phyloP scores from a whole-genome alignment of 108 stramenopile species.

The Skeletonema menzelii region DNA sequence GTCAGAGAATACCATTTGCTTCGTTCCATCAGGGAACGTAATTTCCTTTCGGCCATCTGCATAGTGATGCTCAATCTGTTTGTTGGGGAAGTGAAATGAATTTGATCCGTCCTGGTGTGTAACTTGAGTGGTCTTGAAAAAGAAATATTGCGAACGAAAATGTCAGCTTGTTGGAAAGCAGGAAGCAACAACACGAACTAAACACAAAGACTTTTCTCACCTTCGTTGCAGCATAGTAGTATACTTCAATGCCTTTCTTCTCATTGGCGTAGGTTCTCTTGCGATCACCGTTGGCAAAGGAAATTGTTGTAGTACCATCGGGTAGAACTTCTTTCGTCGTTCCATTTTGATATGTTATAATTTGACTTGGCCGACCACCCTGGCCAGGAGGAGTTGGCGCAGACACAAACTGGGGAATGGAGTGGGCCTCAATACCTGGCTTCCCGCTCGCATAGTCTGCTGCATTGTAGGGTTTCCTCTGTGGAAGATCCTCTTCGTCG shows the following conservation, averaged over 20 bases:
- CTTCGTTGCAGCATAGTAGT: slow-evolving; percentile 72
- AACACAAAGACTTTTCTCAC: slow-evolving; percentile 13
- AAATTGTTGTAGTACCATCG: slow-evolving; percentile 59
- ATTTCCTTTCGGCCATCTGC: slow-evolving; percentile 49
- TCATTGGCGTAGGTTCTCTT: slow-evolving; percentile 58
- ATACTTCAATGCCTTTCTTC: slow-evolving; percentile 53
- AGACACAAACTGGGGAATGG: slow-evolving; percentile 19
- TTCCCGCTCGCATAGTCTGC: slow-evolving; percentile 27
- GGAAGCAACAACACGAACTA: not conserved
- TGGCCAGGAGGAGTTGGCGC: slow-evolving; percentile 3
- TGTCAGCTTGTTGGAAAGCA: not conserved
- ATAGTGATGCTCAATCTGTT: slow-evolving; percentile 50
- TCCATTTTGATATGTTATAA: slow-evolving; percentile 53
- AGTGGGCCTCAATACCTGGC: not conserved
- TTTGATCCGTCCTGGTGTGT: slow-evolving; percentile 55
- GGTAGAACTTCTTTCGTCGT: slow-evolving; percentile 55
- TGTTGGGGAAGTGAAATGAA: slow-evolving; percentile 55
- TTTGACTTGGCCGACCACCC: slow-evolving; percentile 13
- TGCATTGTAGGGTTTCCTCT: slow-evolving; percentile 47
- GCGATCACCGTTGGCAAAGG: slow-evolving; percentile 74
- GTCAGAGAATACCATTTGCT: slow-evolving; percentile 25
- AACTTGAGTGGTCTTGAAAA: slow-evolving; percentile 45
- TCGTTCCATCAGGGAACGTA: slow-evolving; percentile 55
- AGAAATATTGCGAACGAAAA: not conserved
- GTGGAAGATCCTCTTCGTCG: not conserved